Conservation (phyloP, 208 protist genomes). For the Plasmodiophora brassicae region DNA sequence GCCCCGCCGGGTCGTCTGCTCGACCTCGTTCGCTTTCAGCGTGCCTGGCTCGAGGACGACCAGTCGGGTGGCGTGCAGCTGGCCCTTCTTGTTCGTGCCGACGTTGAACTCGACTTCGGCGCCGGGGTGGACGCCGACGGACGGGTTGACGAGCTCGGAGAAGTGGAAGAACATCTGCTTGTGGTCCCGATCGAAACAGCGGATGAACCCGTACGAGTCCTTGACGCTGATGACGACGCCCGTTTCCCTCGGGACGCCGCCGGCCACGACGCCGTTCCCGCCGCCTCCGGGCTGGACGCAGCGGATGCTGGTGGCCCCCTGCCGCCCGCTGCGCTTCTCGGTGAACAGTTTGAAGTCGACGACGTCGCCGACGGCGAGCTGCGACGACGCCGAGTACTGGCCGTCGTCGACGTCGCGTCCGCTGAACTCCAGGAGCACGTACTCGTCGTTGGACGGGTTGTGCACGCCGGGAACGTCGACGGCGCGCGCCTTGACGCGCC, state of each 20-base stretch:
- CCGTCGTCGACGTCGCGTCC: not conserved
- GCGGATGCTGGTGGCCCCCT: not conserved
- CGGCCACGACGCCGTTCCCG: not conserved
- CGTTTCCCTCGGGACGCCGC: not conserved
- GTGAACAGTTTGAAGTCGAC: conserved; percentile 27
- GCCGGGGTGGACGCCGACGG: not conserved
- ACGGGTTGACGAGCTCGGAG: not conserved
- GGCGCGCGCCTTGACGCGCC: not conserved
- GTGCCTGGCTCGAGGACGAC: not conserved
- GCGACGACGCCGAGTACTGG: not conserved
- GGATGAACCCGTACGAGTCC: conserved; percentile 13
- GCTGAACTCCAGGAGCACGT: conserved; percentile 5
- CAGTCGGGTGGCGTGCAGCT: not conserved
- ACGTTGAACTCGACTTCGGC: not conserved
- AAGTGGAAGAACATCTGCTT: conserved; percentile 30
- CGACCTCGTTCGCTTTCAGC: not conserved
- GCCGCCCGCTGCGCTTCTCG: not conserved
- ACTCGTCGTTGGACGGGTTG: not conserved
- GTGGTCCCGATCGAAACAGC: conserved; percentile 10
- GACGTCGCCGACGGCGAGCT: not conserved
- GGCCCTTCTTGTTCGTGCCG: not conserved
- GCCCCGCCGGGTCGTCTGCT: not conserved
- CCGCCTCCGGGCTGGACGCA: not conserved
- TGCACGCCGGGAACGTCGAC: not conserved
- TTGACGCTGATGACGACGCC: not conserved